Percentiles rank a stretch among this genome's conserved stretches.
These are phyloP conservation scores for Penicillium sp. DNA, from an alignment of 2,329 filamentous ascomycete genomes.

Conservation along the genomic window DNA sequence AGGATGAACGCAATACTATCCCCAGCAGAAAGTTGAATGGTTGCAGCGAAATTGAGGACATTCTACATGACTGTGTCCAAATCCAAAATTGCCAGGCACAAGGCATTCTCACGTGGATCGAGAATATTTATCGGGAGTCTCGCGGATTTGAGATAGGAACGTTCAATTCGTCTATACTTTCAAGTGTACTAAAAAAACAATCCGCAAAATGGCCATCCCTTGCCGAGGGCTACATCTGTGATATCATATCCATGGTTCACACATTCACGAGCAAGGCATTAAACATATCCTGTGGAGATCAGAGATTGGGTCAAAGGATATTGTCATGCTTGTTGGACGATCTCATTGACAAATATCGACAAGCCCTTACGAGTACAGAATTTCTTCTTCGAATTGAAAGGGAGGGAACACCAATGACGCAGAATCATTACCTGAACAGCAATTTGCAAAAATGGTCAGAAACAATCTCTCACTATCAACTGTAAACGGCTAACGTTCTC, in stretches of 20 bases:
- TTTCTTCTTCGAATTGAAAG: slow-evolving; percentile 55
- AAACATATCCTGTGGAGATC: slow-evolving; percentile 41
- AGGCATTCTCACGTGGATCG: slow-evolving; percentile 36
- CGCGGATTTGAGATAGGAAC: slow-evolving; percentile 56
- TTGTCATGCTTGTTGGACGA: slow-evolving; percentile 43
- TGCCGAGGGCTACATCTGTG: slow-evolving; percentile 47
- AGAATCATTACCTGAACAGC: slow-evolving; percentile 49
- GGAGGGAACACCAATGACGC: slow-evolving; percentile 43
- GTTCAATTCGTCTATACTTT: slow-evolving; percentile 30
- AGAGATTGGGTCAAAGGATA: slow-evolving; percentile 41
- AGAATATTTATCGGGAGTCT: slow-evolving; percentile 38
- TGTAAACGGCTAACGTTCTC: neutral
- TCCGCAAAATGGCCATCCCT: slow-evolving; percentile 52
- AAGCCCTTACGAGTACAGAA: no score
- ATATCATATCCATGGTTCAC: slow-evolving; percentile 51
- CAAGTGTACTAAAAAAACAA: slow-evolving; percentile 49
- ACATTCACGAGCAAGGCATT: slow-evolving; percentile 48
- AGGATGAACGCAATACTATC: no score
- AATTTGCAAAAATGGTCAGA: neutral
- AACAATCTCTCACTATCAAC: neutral
- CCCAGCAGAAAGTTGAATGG: neutral
- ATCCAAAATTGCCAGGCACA: no score
- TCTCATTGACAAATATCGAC: slow-evolving; percentile 44
- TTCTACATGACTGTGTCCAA: neutral
- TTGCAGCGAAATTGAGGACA: neutral